Evolutionary conservation across 495 filamentous ascomycete species (phyloP), one percentile per base, ranked within the genome.

Genomic region (Chaetomium fimeti): DNA sequence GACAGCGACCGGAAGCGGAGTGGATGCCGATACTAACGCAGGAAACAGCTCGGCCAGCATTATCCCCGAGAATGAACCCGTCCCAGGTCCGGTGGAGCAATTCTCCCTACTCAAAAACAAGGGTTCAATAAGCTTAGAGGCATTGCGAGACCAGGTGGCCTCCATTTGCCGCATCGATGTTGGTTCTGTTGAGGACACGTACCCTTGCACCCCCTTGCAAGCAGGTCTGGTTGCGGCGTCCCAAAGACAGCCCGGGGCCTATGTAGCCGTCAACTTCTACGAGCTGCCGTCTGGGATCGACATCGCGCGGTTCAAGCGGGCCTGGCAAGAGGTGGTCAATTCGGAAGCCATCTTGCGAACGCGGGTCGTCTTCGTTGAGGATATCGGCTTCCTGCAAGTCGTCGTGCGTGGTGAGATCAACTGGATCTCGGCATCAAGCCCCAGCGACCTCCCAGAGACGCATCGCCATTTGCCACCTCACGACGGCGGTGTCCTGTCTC

Each of bases 141-240:
- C 53, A 28, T 29, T 69, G 54, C 60, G 52, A 57, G 20, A 47
- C 5, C 43, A 65, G 13, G 66, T 67, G 1, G 67, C 67, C 11
- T 64, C 63, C 2, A 58, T 69, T 18, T 69, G 68, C 61, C 47
- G 64, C 20, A 64, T 79, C 2, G 48, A 69, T 2, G 61, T 64
- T 2, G 67, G 61, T 0, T 48, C 66, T 2, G 70, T 79, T 48
- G 76, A 73, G 29, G 58, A 63, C 28, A 36, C 49, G 8, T 32
- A 40, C 11, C 49, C 48, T 7, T 88, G 85, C 73, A 87, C 82
- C 5, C 76, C 87, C 12, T 73, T 89, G 0, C 88, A 91, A 68
- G 87, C 59, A 38, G 87, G 87, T 0, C 72, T 90, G n/a, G 72
- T 90, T 5, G 68, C 75, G 0, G 57, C 42, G 5, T 15, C 57